These are phyloP conservation scores for Phialophora tarda DNA, from an alignment of 2,329 filamentous ascomycete species.

Conservation along the genomic window DNA sequence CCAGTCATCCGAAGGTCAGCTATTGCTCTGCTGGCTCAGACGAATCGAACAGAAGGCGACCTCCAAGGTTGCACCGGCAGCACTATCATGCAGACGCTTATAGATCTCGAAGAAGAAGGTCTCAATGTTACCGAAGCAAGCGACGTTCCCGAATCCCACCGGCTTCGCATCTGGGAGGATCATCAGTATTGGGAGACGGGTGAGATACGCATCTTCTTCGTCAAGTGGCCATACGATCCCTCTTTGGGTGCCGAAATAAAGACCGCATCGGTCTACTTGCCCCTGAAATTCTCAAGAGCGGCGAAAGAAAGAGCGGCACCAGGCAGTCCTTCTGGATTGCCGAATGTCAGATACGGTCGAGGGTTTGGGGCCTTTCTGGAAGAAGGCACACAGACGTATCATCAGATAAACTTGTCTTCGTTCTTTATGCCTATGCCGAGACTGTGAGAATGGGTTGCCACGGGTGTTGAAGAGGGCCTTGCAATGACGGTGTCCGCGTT, in stretches of 20 bases:
- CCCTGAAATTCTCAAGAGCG: constrained; percentile 25
- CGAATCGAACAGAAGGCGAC: constrained; percentile 37
- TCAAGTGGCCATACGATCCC: constrained; percentile 37
- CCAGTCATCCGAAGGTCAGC: constrained; percentile 42
- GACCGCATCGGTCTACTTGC: constrained; percentile 28
- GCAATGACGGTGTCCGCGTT: not conserved
- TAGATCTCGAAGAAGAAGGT: constrained; percentile 36
- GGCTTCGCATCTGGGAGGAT: constrained; percentile 38
- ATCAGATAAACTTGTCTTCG: constrained; percentile 37
- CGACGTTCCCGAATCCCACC: constrained; percentile 33
- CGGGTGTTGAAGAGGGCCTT: not conserved
- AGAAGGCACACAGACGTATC: constrained; percentile 34
- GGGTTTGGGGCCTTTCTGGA: constrained; percentile 36
- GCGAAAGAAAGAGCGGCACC: constrained; percentile 26
- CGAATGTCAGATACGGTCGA: constrained; percentile 36
- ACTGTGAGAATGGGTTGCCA: constrained; percentile 22
- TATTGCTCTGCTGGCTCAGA: constrained; percentile 38
- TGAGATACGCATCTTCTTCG: constrained; percentile 36
- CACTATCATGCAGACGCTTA: constrained; percentile 31
- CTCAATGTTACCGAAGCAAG: constrained; percentile 25
- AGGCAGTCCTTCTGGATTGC: constrained; percentile 28
- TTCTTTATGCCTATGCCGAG: constrained; percentile 38
- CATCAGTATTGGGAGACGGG: constrained; percentile 39
- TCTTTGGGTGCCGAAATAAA: constrained; percentile 31
- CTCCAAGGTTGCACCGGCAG: constrained; percentile 35